Evolutionary conservation across 441 rosid species (phyloP), one percentile per base, ranked within the genome.

Genomic region (Euphorbia corollata): DNA sequence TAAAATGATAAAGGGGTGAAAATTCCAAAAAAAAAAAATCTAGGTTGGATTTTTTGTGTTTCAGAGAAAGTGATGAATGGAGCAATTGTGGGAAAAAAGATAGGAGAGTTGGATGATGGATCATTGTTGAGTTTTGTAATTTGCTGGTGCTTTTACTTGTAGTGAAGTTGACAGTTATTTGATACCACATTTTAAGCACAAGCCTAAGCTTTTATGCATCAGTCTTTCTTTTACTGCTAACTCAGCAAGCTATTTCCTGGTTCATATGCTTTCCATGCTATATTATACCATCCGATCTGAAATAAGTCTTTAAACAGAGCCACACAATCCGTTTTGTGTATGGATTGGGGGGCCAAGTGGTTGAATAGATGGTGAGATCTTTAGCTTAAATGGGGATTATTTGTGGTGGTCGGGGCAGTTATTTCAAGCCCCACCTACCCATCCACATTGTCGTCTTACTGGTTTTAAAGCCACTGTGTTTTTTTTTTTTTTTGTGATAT

Each of bases 371-470:
- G 67, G 69, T 20, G 72, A 71, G 64, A 71, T 60, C 18, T 71
- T 80, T n/a, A 75, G 58, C 63, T 43, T 19, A 19, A 24, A 34
- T 61, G 48, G 66, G 19, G 23, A 67, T 16, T 67, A n/a, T 6
- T 60, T 74, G 79, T 73, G 82, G 84, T 71, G 18, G 78, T 57
- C 69, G 78, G 20, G 58, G 76, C 76, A 4, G 11, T 53, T 53
- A 12, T 0, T 53, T 53, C 24, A 53, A 18, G 11, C 24, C 57
- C 57, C 57, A 18, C 43, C 61, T 64, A 80, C 77, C 84, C 74
- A 24, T 32, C 2, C 36, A 15, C 41, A 38, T 38, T 38, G 41
- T 38, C 4, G 8, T 38, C 41, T 38, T 38, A 38, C 4, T 38
- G 41, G 4, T 3, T 38, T 38, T 38, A 38, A 3, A 3, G 4